These are phyloP conservation scores for Astrephomene gubernaculifera DNA, from an alignment of 139 green algal species.

Conservation along the genomic window DNA sequence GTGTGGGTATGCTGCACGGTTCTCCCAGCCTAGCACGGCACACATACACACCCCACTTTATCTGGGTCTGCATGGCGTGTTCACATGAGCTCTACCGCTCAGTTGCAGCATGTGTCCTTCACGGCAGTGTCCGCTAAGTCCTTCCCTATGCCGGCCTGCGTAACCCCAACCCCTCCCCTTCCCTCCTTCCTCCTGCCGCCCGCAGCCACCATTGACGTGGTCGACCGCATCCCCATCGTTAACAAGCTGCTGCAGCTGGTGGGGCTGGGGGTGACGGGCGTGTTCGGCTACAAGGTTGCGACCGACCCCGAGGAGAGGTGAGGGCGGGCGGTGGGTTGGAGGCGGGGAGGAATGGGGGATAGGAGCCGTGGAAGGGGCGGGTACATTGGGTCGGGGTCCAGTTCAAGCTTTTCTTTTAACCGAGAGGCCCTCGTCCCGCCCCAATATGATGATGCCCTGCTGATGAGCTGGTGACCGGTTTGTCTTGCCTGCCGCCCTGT, in stretches of 20 bases:
- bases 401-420: no score
- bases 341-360: neutral
- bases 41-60: no score
- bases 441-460: neutral
- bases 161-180: no score
- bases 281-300: constrained; percentile 10
- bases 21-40: no score
- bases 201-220: constrained; percentile 40
- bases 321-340: neutral
- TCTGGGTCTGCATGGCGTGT: no score
- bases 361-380: neutral
- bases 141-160: no score
- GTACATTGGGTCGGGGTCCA: no score
- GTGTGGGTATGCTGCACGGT: no score
- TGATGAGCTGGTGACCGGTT: neutral
- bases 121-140: no score
- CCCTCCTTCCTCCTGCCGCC: neutral
- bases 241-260: constrained; percentile 40
- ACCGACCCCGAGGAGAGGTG: constrained; percentile 31
- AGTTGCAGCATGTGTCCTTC: no score
- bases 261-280: constrained; percentile 2
- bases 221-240: constrained; percentile 40
- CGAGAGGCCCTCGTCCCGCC: no score
- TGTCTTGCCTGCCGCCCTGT: neutral
- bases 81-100: no score